phyloP scores from a whole-genome alignment of 495 filamentous ascomycete genomes.

The Umbilicaria muhlenbergii region DNA sequence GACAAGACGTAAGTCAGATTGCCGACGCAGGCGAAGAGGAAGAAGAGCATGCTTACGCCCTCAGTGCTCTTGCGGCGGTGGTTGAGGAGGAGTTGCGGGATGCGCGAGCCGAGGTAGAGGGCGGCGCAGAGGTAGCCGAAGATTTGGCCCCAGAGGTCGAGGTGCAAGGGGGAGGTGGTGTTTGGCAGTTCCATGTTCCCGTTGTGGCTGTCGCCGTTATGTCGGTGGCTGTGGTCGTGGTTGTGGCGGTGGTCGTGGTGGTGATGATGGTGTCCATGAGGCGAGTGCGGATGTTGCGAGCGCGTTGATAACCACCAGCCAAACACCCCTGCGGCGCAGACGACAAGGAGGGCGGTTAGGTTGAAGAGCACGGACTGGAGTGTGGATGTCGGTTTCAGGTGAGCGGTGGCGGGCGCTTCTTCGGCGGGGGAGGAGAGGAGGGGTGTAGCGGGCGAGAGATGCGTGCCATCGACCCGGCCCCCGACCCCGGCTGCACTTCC shows the following conservation, averaged over 20 bases:
- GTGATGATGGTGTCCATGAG: too few species aligned
- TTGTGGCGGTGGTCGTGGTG: conserved; percentile 3
- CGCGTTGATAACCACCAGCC: conserved; percentile 67
- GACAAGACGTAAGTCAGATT: conserved; percentile 84
- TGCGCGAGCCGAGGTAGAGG: conserved; percentile 72
- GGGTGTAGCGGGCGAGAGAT: conserved; percentile 71
- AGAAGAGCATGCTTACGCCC: conserved; percentile 83
- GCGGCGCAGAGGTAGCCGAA: conserved; percentile 77
- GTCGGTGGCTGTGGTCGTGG: conserved; percentile 8
- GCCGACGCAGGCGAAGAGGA: conserved; percentile 88
- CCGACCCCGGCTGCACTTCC: conserved; percentile 21
- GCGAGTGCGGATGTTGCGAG: conserved; percentile 5
- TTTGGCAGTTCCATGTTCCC: conserved; percentile 10
- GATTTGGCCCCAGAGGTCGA: conserved; percentile 65
- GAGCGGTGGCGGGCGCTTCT: conserved; percentile 6
- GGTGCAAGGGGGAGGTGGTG: conserved; percentile 23
- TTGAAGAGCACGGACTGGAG: conserved; percentile 57
- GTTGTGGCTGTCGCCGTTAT: conserved; percentile 7
- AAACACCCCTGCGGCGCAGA: conserved; percentile 63
- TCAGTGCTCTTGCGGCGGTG: conserved; percentile 80
- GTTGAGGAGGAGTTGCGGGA: conserved; percentile 85
- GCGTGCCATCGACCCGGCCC: conserved; percentile 42
- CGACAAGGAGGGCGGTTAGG: conserved; percentile 51
- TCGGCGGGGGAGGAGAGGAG: conserved; percentile 29
- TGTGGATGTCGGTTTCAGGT: conserved; percentile 23